Percentiles rank a stretch among this genome's conserved stretches.
These are phyloP conservation scores for Chaetomium sp. DNA, from an alignment of 2,329 filamentous ascomycete species.

Conservation along the genomic window DNA sequence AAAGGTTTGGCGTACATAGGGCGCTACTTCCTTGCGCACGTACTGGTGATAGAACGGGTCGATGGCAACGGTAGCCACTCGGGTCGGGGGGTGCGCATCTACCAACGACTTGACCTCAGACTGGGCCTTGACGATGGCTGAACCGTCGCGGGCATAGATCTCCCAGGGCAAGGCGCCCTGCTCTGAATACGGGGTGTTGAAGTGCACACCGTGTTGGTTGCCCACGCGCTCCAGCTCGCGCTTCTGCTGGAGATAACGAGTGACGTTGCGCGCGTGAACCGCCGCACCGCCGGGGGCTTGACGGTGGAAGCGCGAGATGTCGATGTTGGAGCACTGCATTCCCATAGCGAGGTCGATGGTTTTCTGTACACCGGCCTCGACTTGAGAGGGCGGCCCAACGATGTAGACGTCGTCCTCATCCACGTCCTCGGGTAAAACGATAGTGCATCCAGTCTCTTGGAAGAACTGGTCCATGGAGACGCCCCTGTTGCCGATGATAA, in stretches of 20 bases:
- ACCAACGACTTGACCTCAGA: slow-evolving; percentile 69
- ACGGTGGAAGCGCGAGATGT: slow-evolving; percentile 72
- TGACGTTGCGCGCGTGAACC: slow-evolving; percentile 76
- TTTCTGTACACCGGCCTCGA: slow-evolving; percentile 70
- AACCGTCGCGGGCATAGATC: slow-evolving; percentile 78
- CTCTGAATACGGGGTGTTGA: slow-evolving; percentile 67
- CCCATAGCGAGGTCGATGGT: slow-evolving; percentile 83
- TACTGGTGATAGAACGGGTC: slow-evolving; percentile 76
- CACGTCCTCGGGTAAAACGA: slow-evolving; percentile 70
- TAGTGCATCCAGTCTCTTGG: slow-evolving; percentile 79
- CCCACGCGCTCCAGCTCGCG: slow-evolving; percentile 79
- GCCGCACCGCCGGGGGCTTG: slow-evolving; percentile 66
- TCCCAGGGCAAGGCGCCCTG: slow-evolving; percentile 76
- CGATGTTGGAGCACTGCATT: slow-evolving; percentile 79
- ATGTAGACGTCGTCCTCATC: slow-evolving; percentile 81
- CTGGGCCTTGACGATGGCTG: slow-evolving; percentile 71
- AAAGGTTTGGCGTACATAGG: slow-evolving; percentile 58
- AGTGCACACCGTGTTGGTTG: slow-evolving; percentile 72
- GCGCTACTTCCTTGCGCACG: slow-evolving; percentile 57
- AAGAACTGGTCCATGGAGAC: slow-evolving; percentile 81
- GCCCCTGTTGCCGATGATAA: slow-evolving; percentile 82
- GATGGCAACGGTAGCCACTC: slow-evolving; percentile 60
- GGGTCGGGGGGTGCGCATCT: slow-evolving; percentile 64
- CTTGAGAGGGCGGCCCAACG: slow-evolving; percentile 67
- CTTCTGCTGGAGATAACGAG: slow-evolving; percentile 78